A percentile compares a stretch with the other conserved stretches of the same genome.
phyloP scores from a whole-genome alignment of 2,329 filamentous ascomycete genomes.

The Hymenoscyphus linearis region DNA sequence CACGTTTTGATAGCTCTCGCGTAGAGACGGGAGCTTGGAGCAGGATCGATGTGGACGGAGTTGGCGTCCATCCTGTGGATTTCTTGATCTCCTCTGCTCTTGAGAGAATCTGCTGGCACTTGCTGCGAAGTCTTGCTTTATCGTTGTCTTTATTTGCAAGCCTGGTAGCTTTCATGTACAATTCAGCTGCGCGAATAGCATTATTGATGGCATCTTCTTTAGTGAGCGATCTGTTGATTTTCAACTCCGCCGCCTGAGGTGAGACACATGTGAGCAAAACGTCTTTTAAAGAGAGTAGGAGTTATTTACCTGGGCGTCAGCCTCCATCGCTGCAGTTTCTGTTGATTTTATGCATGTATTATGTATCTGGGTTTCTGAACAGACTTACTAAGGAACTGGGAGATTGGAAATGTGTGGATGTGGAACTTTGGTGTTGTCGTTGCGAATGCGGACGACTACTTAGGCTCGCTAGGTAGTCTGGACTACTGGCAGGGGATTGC shows the following conservation, averaged over 20 bases:
- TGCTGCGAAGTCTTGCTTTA: conserved; percentile 59
- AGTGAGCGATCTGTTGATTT: conserved; percentile 44
- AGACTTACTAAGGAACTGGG: not conserved
- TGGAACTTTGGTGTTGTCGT: not conserved
- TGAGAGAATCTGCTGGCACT: conserved; percentile 64
- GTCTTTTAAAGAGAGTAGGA: not conserved
- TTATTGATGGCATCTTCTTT: conserved; percentile 64
- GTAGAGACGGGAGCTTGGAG: conserved; percentile 40
- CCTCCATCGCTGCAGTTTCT: not conserved
- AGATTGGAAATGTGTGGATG: not conserved
- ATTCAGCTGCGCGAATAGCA: conserved; percentile 71
- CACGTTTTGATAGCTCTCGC: conserved; percentile 59
- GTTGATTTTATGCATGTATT: not conserved
- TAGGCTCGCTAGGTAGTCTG: too few relatives aligned
- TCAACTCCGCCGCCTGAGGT: conserved; percentile 50
- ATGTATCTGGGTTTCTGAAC: not conserved
- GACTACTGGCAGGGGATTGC: not conserved
- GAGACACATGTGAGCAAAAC: conserved; percentile 17
- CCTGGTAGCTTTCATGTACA: conserved; percentile 71
- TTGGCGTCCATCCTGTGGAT: conserved; percentile 20
- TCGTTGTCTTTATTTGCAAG: conserved; percentile 57
- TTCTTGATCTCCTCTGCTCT: conserved; percentile 72
- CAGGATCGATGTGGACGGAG: conserved; percentile 19
- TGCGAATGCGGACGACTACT: conserved; percentile 2
- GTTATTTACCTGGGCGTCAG: conserved; percentile 38